A percentile compares a stretch with the other conserved stretches of the same genome.
phyloP scores from a whole-genome alignment of 352 stramenopile genomes.

The Phytophthora capsici region DNA sequence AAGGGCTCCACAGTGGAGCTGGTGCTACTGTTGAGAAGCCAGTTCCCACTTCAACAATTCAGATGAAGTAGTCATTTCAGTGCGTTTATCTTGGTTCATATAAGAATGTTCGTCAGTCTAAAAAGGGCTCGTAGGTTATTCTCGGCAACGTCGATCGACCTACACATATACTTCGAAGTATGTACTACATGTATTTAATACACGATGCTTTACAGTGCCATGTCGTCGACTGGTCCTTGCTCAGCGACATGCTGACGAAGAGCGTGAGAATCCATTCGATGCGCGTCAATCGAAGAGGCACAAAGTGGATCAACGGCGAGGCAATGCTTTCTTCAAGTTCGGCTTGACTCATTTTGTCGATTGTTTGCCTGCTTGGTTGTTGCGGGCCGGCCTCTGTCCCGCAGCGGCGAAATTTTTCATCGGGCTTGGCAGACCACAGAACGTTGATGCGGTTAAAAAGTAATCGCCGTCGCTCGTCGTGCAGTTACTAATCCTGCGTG shows the following conservation, averaged over 20 bases:
- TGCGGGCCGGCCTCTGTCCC: neutral
- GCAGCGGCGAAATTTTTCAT: slow-evolving; percentile 25
- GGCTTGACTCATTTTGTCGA: slow-evolving; percentile 27
- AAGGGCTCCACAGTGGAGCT: slow-evolving; percentile 9
- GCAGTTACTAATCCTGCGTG: slow-evolving; percentile 25
- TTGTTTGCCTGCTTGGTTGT: slow-evolving; percentile 2
- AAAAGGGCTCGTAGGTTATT: neutral
- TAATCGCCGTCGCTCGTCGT: slow-evolving; percentile 25
- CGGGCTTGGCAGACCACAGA: slow-evolving; percentile 11
- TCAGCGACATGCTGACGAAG: slow-evolving; percentile 12
- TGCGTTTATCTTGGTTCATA: neutral
- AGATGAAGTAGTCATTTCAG: slow-evolving; percentile 14
- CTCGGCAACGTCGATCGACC: too few relatives aligned
- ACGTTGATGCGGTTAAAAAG: slow-evolving; percentile 21
- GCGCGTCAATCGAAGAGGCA: slow-evolving; percentile 32
- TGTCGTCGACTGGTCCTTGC: slow-evolving; percentile 8
- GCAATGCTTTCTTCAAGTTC: slow-evolving; percentile 12
- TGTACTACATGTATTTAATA: neutral
- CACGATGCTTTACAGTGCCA: neutral
- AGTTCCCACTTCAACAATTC: slow-evolving; percentile 29
- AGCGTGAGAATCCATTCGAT: slow-evolving; percentile 27
- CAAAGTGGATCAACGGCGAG: slow-evolving; percentile 17
- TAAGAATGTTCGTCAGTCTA: neutral
- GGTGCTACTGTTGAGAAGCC: slow-evolving; percentile 19
- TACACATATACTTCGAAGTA: too few relatives aligned